Evolutionary conservation across 2,329 filamentous ascomycete species (phyloP), one percentile per base, ranked within the genome.

Genomic region (Phaeomoniella chlamydospora): DNA sequence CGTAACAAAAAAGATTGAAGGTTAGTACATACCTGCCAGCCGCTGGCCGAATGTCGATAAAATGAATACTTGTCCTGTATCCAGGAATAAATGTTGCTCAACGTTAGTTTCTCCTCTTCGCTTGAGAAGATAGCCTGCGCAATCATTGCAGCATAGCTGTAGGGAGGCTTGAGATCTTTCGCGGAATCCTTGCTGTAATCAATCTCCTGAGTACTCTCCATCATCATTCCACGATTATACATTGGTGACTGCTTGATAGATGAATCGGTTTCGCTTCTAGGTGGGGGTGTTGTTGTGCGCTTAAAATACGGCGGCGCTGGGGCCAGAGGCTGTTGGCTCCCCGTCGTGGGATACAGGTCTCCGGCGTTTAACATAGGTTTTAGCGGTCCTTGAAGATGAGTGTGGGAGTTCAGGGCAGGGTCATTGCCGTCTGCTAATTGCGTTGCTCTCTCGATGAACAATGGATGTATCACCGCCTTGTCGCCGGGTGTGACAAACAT

Each of bases 141-240:
- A 44, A 98, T 98, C 66, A 98, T 76, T 53, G 93, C 85, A 2
- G 90, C 87, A 58, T 98, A 98, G 56, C 88, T 96, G 56, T 83
- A 94, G 32, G 87, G 83, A 2, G 90, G 92, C 56, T 98, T 98
- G 51, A 96, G 74, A 44, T 94, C 85, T 53, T 82, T 82, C 45
- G 87, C 84, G 18, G 78, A 73, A 45, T 96, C 87, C 19, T 78
- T 68, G 51, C 84, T 87, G 46, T 67, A 67, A 40, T 67, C 63
- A 36, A 67, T 67, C 39, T 67, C 62, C 41, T 67, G 64, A 2
- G 62, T 66, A 35, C 62, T 65, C 46, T 67, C 64, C 58, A 67
- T 64, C 62, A 67, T 64, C 57, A 67, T 62, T 14, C 63, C 64
- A 29, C 63, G 59, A 40, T 61, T 61, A 43, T 65, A 65, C 38